A percentile compares a stretch with the other conserved stretches of the same genome.
phyloP scores from a whole-genome alignment of 768 basidiomycete genomes.

The Trametes elegans region DNA sequence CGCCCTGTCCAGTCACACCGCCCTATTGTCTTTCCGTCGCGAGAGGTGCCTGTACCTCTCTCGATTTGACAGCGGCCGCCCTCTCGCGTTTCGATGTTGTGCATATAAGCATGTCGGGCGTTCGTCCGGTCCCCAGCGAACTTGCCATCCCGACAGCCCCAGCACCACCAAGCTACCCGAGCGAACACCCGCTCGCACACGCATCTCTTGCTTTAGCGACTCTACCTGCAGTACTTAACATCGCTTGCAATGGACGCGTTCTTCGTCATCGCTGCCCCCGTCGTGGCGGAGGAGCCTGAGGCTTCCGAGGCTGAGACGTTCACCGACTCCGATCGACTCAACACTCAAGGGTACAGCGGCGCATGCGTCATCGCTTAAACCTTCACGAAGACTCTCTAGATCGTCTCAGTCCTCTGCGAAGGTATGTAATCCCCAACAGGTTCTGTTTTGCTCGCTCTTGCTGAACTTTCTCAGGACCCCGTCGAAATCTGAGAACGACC shows the following conservation, averaged over 20 bases:
- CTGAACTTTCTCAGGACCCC: too few species aligned
- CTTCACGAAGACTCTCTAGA: too few species aligned
- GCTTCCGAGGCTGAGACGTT: conserved; percentile 16
- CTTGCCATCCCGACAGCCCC: conserved; percentile 9
- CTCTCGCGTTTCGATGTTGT: neutral
- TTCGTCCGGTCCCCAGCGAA: conserved; percentile 2
- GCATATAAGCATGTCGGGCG: conserved; percentile 8
- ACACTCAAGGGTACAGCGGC: conserved; percentile 1
- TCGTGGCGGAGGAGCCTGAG: conserved; percentile 13
- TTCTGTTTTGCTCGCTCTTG: too few species aligned
- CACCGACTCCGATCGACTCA: conserved; percentile 15
- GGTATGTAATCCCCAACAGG: neutral
- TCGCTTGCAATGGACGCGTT: conserved; percentile 23
- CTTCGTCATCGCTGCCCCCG: conserved; percentile 22
- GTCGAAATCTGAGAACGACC: conserved; percentile 7
- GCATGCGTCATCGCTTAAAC: conserved; percentile 17
- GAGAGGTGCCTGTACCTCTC: conserved; percentile 7
- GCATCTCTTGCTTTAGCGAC: neutral
- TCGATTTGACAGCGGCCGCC: conserved; percentile 2
- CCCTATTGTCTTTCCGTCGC: conserved; percentile 13
- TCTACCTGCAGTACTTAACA: neutral
- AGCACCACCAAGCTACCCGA: neutral
- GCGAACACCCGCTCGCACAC: conserved; percentile 1
- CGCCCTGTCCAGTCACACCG: conserved; percentile 6
- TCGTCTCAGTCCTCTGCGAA: too few species aligned